Conservation (phyloP, 2,329 filamentous ascomycete genomes). For the Fusarium sacchari region DNA sequence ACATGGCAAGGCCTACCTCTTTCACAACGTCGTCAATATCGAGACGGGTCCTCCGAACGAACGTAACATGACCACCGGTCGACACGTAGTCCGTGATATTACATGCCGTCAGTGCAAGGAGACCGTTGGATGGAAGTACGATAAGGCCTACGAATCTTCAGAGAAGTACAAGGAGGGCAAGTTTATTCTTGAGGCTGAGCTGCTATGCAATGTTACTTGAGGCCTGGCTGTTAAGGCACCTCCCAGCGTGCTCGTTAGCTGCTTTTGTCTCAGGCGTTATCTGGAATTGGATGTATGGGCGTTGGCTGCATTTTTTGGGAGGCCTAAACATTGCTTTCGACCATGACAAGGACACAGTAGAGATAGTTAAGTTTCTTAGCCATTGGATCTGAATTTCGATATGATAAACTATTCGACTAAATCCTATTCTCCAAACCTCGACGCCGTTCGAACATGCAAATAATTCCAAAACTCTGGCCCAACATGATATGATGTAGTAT, state of each 20-base stretch:
- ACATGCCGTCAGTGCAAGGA: slow-evolving; percentile 89
- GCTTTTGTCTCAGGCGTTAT: slow-evolving; percentile 26
- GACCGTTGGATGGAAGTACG: slow-evolving; percentile 98
- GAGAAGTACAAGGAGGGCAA: slow-evolving; percentile 99
- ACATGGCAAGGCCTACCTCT: slow-evolving; percentile 97
- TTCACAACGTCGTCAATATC: slow-evolving; percentile 93
- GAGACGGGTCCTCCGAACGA: slow-evolving; percentile 85
- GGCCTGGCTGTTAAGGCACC: background rate
- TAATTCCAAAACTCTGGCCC: background rate
- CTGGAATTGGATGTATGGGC: slow-evolving; percentile 7
- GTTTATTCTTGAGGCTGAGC: slow-evolving; percentile 92
- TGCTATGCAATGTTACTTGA: slow-evolving; percentile 81
- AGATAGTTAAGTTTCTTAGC: background rate
- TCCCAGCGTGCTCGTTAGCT: background rate
- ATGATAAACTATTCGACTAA: slow-evolving; percentile 3
- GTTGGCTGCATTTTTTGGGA: background rate
- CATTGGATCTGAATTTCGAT: background rate
- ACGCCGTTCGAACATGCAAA: slow-evolving; percentile 11
- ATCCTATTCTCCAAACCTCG: slow-evolving; percentile 6
- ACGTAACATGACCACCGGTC: slow-evolving; percentile 97
- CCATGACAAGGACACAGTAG: slow-evolving; percentile 12
- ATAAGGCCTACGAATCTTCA: slow-evolving; percentile 89
- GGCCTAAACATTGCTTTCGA: slow-evolving; percentile 15
- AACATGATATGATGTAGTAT: background rate
- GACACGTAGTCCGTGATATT: slow-evolving; percentile 94